Percentiles rank a stretch among this genome's conserved stretches.
These are phyloP conservation scores for Penicillium sclerotigenum DNA, from an alignment of 2,329 filamentous ascomycete species.

Conservation along the genomic window DNA sequence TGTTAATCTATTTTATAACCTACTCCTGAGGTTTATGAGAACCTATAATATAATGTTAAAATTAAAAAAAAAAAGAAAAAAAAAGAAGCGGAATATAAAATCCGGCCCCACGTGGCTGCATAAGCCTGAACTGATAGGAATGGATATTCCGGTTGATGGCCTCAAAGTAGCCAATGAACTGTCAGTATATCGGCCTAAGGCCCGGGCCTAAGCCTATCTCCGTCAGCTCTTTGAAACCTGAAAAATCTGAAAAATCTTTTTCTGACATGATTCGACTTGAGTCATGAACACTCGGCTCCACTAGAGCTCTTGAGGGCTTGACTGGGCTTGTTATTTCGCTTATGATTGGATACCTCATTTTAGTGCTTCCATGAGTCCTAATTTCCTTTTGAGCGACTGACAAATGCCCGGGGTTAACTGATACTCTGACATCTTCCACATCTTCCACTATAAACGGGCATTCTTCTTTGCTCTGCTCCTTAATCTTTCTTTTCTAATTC, in stretches of 20 bases:
- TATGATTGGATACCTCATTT: not conserved
- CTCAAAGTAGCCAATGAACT: not conserved
- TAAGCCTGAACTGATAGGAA: not conserved
- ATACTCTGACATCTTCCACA: not conserved
- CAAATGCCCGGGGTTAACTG: conserved; percentile 1
- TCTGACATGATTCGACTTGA: conserved; percentile 17
- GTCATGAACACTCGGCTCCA: conserved; percentile 17
- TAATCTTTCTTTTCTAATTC: not conserved
- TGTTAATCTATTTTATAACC: not conserved
- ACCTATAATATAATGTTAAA: no score
- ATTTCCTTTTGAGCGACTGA: not conserved
- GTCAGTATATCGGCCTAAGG: not conserved
- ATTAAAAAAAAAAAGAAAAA: not conserved
- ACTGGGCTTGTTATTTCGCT: not conserved
- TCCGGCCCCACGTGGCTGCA: not conserved
- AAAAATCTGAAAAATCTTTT: conserved; percentile 7
- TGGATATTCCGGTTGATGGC: not conserved
- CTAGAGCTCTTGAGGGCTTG: conserved; percentile 5
- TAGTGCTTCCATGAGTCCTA: not conserved
- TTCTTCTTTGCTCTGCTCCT: not conserved
- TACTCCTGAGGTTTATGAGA: no score
- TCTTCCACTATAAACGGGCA: not conserved
- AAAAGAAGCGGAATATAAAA: not conserved
- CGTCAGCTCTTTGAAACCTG: not conserved
- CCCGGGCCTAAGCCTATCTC: conserved; percentile 11